These are phyloP conservation scores for Exophiala sp. DNA, from an alignment of 2,329 filamentous ascomycete genomes.

Conservation along the genomic window DNA sequence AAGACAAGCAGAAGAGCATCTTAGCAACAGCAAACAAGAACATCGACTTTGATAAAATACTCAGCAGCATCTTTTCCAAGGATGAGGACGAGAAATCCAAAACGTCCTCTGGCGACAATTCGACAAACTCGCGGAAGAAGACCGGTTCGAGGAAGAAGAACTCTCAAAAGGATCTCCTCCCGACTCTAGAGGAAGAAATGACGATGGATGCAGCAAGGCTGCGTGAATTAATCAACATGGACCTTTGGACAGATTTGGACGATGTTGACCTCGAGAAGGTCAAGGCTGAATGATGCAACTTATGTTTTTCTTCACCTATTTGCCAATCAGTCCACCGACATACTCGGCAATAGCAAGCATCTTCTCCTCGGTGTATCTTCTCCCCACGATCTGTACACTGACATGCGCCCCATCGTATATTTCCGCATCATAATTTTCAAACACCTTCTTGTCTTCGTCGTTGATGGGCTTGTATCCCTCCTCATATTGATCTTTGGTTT, in stretches of 20 bases:
- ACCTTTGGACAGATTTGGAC: slow-evolving; percentile 14
- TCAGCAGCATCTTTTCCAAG: slow-evolving; percentile 7
- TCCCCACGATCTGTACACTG: slow-evolving; percentile 46
- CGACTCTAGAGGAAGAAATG: slow-evolving; percentile 11
- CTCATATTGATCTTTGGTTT: slow-evolving; percentile 37
- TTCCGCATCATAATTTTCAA: slow-evolving; percentile 49
- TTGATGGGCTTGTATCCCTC: slow-evolving; percentile 39
- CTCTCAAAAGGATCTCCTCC: neutral
- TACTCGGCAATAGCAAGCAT: slow-evolving; percentile 45
- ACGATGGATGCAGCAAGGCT: slow-evolving; percentile 7
- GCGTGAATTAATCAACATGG: slow-evolving; percentile 9
- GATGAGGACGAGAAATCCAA: neutral
- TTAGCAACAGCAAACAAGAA: slow-evolving; percentile 11
- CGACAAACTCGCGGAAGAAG: neutral
- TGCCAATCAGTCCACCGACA: slow-evolving; percentile 29
- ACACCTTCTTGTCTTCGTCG: slow-evolving; percentile 43
- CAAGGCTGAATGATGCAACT: slow-evolving; percentile 3
- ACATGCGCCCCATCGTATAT: slow-evolving; percentile 49
- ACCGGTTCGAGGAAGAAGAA: neutral
- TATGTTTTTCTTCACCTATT: slow-evolving; percentile 9
- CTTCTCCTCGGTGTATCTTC: slow-evolving; percentile 53
- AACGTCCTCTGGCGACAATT: neutral
- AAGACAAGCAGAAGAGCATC: neutral
- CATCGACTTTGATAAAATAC: slow-evolving; percentile 15
- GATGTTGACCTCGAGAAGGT: slow-evolving; percentile 16